Evolutionary conservation across 73 alveolate species (phyloP), one percentile per base, ranked within the genome.

Genomic region (Urostyla sp.): DNA sequence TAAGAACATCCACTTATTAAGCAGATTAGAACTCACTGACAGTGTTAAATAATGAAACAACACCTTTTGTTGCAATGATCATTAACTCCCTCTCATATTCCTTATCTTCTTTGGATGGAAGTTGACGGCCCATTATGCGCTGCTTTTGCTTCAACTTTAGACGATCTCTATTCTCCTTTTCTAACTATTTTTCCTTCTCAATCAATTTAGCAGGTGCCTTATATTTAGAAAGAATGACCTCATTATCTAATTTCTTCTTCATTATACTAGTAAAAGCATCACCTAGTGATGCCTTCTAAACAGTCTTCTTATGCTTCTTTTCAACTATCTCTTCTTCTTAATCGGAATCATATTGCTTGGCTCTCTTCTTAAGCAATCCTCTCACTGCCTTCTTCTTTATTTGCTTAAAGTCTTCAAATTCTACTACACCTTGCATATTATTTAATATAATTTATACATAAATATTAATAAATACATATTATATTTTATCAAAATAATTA

Each of bases 11-110:
- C 30, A 55, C 59, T 36, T 57, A 18, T 46, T 55, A 48, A 40
- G 58, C 58, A 4, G 52, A 23, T 52, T 84, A 63, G 20, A 56
- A 72, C 18, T 72, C 88, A 4, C 84, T 48, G 35, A 84, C 92
- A 5, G 92, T 53, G 51, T 84, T 84, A 51, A 84, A 84, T 52
- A 84, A 46, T 37, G 66, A 34, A 27, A 84, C 85, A 46, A 84
- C 92, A 21, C 92, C 92, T 51, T 60, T 84, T 0, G 92, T 84
- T 0, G 92, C 92, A 23, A 84, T 50, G 23, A 84, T 73, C 34
- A 48, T 76, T 0, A 84, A 79, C 40, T 73, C 79, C 56, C 72
- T 84, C 43, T 84, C 92, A 16, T 46, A 38, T 3, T 58, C 92
- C 15, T 84, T 60, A 30, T 53, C 85, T 1, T 60, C 85, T n/a